A percentile compares a stretch with the other conserved stretches of the same genome.
Conservation (phyloP, 140 eudicot genomes). For the Oenanthe javanica region DNA sequence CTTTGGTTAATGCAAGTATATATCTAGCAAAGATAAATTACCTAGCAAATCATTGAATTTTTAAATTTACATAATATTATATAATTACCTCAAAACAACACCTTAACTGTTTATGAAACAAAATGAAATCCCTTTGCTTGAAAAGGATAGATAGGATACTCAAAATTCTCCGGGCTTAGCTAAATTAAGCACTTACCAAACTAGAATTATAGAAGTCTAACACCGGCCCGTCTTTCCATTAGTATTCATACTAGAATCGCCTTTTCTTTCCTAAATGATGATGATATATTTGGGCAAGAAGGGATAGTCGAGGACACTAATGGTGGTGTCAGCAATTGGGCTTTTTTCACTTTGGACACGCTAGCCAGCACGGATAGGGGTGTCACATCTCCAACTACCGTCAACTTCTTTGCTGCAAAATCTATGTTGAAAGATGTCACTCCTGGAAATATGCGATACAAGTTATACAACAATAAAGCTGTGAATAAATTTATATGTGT, state of each 20-base stretch:
- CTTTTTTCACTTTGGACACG: conserved; percentile 89
- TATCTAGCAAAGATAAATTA: neutral
- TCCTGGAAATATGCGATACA: conserved; percentile 29
- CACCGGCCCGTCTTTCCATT: conserved; percentile 41
- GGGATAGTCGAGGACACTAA: conserved; percentile 13
- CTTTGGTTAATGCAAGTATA: neutral
- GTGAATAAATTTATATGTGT: conserved; percentile 23
- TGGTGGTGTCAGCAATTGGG: conserved; percentile 62
- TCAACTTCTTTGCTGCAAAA: conserved; percentile 79
- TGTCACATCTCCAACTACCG: conserved; percentile 79
- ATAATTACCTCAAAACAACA: neutral
- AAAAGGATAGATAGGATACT: neutral
- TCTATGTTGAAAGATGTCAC: conserved; percentile 84
- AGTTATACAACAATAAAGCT: neutral
- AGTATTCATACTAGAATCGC: conserved; percentile 25
- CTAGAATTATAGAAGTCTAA: neutral
- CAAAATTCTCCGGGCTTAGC: neutral
- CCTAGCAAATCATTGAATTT: neutral
- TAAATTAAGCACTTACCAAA: neutral
- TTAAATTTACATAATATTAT: neutral
- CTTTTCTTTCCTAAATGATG: conserved; percentile 36
- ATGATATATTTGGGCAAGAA: neutral
- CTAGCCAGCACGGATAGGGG: conserved; percentile 73
- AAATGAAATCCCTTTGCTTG: neutral
- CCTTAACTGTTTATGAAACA: neutral